Percentiles rank a stretch among this genome's conserved stretches.
Conservation (phyloP, 2,329 filamentous ascomycete genomes). For the Talaromyces verruculosus region DNA sequence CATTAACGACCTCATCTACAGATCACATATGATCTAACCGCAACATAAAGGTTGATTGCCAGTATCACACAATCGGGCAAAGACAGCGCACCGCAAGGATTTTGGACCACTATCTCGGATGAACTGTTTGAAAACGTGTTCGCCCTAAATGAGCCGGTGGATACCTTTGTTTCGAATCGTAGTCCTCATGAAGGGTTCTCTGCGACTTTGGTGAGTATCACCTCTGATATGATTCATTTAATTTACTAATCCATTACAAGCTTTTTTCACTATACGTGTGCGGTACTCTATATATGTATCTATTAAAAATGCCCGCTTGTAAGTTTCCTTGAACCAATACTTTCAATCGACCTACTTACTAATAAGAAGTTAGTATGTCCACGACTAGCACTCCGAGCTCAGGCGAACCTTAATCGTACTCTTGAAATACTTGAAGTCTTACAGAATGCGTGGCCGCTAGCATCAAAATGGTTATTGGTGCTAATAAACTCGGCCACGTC, state of each 20-base stretch:
- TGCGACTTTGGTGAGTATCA: background rate
- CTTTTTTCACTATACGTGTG: background rate
- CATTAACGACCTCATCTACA: background rate
- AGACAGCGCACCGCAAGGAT: background rate
- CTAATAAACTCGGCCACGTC: background rate
- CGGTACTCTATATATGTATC: background rate
- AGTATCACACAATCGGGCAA: background rate
- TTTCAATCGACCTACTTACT: background rate
- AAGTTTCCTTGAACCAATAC: background rate
- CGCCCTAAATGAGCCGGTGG: background rate
- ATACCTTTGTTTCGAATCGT: conserved; percentile 1
- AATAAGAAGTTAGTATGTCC: background rate
- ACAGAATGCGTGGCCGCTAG: background rate
- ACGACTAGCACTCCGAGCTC: background rate
- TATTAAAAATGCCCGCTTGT: background rate
- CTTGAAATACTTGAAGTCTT: conserved; percentile 4
- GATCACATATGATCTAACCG: background rate
- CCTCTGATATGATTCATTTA: background rate
- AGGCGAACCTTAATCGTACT: background rate
- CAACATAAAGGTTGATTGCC: background rate
- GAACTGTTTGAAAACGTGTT: background rate
- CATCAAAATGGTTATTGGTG: background rate
- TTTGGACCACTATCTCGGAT: background rate
- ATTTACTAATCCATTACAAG: background rate
- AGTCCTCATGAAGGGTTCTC: background rate